Percentiles rank a stretch among this genome's conserved stretches.
Conservation (phyloP, 2,329 filamentous ascomycete genomes). For the Fonsecaea pedrosoi region DNA sequence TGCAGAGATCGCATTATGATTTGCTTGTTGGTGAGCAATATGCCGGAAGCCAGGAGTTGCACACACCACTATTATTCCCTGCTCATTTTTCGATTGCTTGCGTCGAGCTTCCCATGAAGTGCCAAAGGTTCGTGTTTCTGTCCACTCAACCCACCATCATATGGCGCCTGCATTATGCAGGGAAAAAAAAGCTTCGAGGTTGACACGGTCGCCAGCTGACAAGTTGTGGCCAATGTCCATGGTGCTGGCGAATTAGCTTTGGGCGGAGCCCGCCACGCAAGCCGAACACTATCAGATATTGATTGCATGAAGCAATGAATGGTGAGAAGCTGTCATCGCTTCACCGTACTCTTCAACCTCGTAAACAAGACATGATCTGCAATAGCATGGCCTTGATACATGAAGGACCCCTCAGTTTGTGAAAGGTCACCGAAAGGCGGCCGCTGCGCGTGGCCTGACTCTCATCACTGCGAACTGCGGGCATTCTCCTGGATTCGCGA, state of each 20-base stretch:
- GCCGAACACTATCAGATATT: background rate
- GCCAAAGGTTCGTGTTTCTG: conserved; percentile 1
- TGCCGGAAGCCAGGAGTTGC: background rate
- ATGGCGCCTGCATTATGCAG: conserved; percentile 23
- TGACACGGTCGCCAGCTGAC: conserved; percentile 5
- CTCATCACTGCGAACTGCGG: conserved; percentile 3
- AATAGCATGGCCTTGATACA: conserved; percentile 12
- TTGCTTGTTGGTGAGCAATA: background rate
- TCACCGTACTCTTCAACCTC: conserved; percentile 13
- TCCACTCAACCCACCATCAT: conserved; percentile 12
- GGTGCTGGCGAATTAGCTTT: background rate
- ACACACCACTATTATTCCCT: background rate
- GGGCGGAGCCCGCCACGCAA: background rate
- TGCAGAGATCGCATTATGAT: conserved; percentile 5
- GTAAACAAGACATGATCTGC: conserved; percentile 18
- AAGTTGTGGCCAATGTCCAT: background rate
- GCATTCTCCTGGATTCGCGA: background rate
- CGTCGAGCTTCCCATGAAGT: background rate
- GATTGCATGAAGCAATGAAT: conserved; percentile 1
- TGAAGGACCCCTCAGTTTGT: conserved; percentile 5
- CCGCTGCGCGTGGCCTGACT: conserved; percentile 10
- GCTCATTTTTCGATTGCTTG: background rate
- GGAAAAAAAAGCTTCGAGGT: conserved; percentile 6
- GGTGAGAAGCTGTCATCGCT: conserved; percentile 8
- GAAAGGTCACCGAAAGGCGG: background rate